These are phyloP conservation scores for Aureococcus anophagefferens DNA, from an alignment of 108 stramenopile genomes.

Conservation along the genomic window DNA sequence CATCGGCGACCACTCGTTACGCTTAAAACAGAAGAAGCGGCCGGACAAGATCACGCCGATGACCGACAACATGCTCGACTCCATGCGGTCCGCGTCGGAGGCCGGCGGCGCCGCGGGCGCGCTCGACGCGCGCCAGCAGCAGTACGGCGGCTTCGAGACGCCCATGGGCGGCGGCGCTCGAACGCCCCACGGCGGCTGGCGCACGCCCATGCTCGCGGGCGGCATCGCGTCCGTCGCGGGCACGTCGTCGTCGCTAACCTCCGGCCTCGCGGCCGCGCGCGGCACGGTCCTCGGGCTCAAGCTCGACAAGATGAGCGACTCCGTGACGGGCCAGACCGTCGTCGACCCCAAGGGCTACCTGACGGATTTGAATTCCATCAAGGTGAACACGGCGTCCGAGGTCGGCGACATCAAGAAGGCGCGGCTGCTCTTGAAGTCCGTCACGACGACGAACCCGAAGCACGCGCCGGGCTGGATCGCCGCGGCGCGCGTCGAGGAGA, in stretches of 20 bases:
- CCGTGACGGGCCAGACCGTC: slow-evolving; percentile 73
- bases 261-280: slow-evolving; percentile 70
- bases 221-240: slow-evolving; percentile 30
- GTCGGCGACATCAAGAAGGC: slow-evolving; percentile 93
- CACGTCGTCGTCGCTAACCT: slow-evolving; percentile 36
- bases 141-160: not conserved
- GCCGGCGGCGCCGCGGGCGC: not conserved
- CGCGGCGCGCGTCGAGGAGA: slow-evolving; percentile 90
- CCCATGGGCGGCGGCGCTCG: slow-evolving; percentile 9
- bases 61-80: slow-evolving; percentile 70
- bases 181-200: slow-evolving; percentile 10
- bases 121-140: not conserved
- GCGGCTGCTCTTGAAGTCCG: slow-evolving; percentile 76
- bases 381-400: slow-evolving; percentile 58
- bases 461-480: slow-evolving; percentile 98
- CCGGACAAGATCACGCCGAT: slow-evolving; percentile 82
- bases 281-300: slow-evolving; percentile 81
- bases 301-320: slow-evolving; percentile 80
- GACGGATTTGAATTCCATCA: slow-evolving; percentile 65
- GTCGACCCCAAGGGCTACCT: slow-evolving; percentile 91
- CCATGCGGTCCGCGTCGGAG: slow-evolving; percentile 26
- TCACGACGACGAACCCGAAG: slow-evolving; percentile 90
- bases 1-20: slow-evolving; percentile 76
- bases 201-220: not conserved
- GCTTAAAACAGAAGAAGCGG: slow-evolving; percentile 70